These are phyloP conservation scores for Nitzschia sp. DNA, from an alignment of 108 stramenopile species.

Conservation along the genomic window DNA sequence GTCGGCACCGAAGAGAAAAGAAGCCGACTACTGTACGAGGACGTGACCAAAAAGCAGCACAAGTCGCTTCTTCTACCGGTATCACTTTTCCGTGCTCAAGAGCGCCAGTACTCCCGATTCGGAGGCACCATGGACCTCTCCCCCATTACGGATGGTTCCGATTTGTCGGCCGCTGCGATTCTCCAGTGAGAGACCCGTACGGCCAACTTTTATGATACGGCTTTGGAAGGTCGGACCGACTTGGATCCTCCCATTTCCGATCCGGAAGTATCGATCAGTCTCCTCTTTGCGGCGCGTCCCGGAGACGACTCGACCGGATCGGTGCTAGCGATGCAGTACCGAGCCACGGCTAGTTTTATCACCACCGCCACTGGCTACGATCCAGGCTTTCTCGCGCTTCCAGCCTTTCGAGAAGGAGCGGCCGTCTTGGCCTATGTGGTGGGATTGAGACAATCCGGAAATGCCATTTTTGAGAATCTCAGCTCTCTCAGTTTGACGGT, in stretches of 20 bases:
- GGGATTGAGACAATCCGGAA: neutral
- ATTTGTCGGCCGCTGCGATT: neutral
- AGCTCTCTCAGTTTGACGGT: neutral
- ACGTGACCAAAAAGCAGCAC: neutral
- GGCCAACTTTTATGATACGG: neutral
- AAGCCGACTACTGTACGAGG: too few relatives aligned
- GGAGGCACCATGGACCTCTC: conserved; percentile 9
- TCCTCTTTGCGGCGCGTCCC: conserved; percentile 5
- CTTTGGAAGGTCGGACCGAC: neutral
- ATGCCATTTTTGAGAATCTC: conserved; percentile 2
- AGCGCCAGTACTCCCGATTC: conserved; percentile 4
- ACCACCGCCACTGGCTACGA: conserved; percentile 6
- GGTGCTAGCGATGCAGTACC: conserved; percentile 3
- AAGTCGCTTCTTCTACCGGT: too few relatives aligned
- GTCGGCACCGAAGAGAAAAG: too few relatives aligned
- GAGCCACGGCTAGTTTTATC: conserved; percentile 7
- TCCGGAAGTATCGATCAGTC: conserved; percentile 2
- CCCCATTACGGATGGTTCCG: neutral
- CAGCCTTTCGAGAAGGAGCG: conserved; percentile 4
- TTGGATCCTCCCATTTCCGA: conserved; percentile 8
- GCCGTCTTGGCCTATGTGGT: neutral
- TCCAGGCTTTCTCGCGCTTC: conserved; percentile 4
- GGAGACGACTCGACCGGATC: neutral
- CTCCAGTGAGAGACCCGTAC: neutral
- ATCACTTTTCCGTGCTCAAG: too few relatives aligned